These are phyloP conservation scores for Epichloe uncinata DNA, from an alignment of 2,329 filamentous ascomycete species.

Conservation along the genomic window DNA sequence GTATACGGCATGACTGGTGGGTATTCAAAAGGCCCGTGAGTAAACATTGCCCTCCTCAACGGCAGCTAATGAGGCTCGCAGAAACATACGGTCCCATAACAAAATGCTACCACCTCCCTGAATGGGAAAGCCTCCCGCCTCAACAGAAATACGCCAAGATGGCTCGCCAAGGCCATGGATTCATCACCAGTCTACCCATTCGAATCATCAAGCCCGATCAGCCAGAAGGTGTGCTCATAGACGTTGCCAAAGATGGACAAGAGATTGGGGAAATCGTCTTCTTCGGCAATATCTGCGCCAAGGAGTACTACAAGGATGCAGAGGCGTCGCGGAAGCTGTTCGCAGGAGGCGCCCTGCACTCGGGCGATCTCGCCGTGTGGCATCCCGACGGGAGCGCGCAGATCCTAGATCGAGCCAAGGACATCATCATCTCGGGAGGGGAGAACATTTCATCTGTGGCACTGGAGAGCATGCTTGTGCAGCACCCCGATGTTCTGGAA, in stretches of 20 bases:
- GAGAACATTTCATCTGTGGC: constrained; percentile 96
- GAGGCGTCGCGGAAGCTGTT: constrained; percentile 81
- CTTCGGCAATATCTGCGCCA: constrained; percentile 78
- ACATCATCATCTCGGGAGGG: constrained; percentile 95
- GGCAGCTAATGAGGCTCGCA: constrained; percentile 5
- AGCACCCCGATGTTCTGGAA: constrained; percentile 82
- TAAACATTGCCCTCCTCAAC: too few relatives aligned
- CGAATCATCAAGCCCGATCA: constrained; percentile 72
- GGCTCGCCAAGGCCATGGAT: constrained; percentile 89
- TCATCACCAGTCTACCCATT: constrained; percentile 67
- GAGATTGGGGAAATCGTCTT: constrained; percentile 58
- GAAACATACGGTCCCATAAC: constrained; percentile 94
- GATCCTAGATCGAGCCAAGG: constrained; percentile 88
- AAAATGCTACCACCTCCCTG: constrained; percentile 77
- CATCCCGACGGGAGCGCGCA: constrained; percentile 82
- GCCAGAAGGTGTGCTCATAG: constrained; percentile 40
- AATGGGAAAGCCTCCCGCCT: constrained; percentile 61
- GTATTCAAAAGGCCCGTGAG: neutral
- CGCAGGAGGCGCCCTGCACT: constrained; percentile 73
- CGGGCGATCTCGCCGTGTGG: constrained; percentile 86
- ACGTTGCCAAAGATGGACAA: constrained; percentile 33
- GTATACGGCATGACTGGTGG: constrained; percentile 65
- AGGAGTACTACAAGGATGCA: constrained; percentile 82
- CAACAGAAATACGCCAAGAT: constrained; percentile 78
- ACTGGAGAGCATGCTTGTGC: constrained; percentile 76